Evolutionary conservation across 306 rosid species (phyloP).

Genomic region (Vachellia collinsii): DNA sequence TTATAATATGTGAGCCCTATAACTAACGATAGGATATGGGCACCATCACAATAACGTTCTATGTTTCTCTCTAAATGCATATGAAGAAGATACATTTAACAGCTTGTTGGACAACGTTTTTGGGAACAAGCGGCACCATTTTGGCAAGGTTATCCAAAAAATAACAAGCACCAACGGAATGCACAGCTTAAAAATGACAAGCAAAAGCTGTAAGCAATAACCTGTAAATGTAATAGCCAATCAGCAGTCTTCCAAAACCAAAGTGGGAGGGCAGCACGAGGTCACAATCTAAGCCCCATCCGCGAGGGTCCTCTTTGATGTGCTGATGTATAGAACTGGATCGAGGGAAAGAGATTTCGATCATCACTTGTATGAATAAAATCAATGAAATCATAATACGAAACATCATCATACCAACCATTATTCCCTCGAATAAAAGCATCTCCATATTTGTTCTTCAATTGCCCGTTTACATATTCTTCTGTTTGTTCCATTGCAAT

Average conservation of each 20-base stretch:
- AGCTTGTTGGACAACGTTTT: background rate
- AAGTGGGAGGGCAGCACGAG: background rate
- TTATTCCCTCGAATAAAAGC: slow-evolving; percentile 96
- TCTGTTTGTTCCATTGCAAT: slow-evolving; percentile 99
- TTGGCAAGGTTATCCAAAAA: background rate
- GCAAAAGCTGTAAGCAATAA: slow-evolving; percentile 27
- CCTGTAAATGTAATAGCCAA: slow-evolving; percentile 10
- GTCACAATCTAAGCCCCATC: slow-evolving; percentile 66
- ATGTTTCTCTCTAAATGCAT: background rate
- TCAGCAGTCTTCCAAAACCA: slow-evolving; percentile 1
- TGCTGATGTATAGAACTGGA: slow-evolving; percentile 94
- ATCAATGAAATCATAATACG: slow-evolving; percentile 9
- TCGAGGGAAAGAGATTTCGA: slow-evolving; percentile 11
- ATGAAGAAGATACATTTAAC: background rate
- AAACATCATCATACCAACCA: slow-evolving; percentile 44
- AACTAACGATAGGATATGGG: background rate
- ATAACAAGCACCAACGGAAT: background rate
- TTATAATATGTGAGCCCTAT: background rate
- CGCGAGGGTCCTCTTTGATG: slow-evolving; percentile 85
- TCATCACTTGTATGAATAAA: slow-evolving; percentile 29
- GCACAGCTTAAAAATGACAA: background rate
- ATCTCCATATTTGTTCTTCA: slow-evolving; percentile 94
- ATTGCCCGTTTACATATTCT: slow-evolving; percentile 91
- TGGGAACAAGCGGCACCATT: background rate
- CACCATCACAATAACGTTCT: background rate